These are phyloP conservation scores for Annulohypoxylon bovei DNA, from an alignment of 495 filamentous ascomycete species.

Conservation along the genomic window DNA sequence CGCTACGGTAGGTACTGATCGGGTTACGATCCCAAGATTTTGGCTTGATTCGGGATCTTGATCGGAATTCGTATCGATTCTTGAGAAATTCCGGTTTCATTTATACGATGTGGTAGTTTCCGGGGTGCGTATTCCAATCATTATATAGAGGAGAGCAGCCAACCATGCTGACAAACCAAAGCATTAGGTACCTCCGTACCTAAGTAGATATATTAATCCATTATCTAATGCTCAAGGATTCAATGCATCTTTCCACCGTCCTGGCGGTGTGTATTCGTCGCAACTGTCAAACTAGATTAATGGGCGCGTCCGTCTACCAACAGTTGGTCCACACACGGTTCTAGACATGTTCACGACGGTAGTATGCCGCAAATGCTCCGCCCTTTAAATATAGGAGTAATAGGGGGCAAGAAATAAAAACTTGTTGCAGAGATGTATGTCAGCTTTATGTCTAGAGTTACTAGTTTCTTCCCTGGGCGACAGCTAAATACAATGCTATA, in stretches of 20 bases:
- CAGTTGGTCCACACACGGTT: not conserved
- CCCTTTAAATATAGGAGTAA: not conserved
- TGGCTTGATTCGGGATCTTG: not conserved
- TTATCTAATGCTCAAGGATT: not conserved
- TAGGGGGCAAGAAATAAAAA: not conserved
- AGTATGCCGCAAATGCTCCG: not conserved
- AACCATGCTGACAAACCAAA: not conserved
- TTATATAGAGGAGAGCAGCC: not conserved
- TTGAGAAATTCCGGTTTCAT: not conserved
- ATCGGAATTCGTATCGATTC: not conserved
- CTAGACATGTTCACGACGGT: constrained; percentile 23
- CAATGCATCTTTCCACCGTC: constrained; percentile 8
- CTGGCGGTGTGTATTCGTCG: not conserved
- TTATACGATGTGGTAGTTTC: not conserved
- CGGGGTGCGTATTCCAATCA: not conserved
- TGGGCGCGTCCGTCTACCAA: not conserved
- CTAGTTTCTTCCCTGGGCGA: constrained; percentile 1
- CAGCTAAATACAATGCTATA: not conserved
- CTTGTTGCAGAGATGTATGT: not conserved
- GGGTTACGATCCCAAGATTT: not conserved
- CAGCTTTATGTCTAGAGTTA: not conserved
- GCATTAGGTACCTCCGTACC: not conserved
- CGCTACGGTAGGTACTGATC: not conserved
- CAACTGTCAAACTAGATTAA: not conserved
- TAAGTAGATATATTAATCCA: constrained; percentile 3